Conservation (phyloP, 2,329 filamentous ascomycete genomes). For the Mycosphaerella sp. region DNA sequence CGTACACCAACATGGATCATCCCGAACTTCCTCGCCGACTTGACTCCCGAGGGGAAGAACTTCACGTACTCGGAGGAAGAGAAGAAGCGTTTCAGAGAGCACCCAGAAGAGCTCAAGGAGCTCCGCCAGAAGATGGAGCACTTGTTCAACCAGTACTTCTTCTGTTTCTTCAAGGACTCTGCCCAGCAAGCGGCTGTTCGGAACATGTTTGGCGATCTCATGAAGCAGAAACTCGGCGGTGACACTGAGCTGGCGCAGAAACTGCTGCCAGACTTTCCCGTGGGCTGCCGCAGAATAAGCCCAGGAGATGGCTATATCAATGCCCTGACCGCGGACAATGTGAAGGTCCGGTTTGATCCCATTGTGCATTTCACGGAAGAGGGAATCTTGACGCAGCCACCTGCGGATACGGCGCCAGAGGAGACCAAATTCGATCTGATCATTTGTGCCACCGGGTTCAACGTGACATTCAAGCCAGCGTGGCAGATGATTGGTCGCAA, state of each 20-base stretch:
- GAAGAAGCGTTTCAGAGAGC: conserved; percentile 10
- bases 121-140: conserved; percentile 13
- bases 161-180: conserved; percentile 9
- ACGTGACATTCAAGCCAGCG: conserved; percentile 33
- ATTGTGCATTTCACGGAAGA: conserved; percentile 11
- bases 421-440: conserved; percentile 40
- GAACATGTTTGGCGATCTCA: conserved; percentile 4
- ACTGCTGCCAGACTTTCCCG: conserved; percentile 13
- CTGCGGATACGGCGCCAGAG: conserved; percentile 6
- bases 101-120: conserved; percentile 11
- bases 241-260: conserved; percentile 7
- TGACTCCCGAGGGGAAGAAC: conserved; percentile 10
- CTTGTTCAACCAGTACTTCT: conserved; percentile 10
- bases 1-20: conserved; percentile 12
- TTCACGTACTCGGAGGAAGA: conserved; percentile 10
- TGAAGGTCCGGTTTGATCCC: conserved; percentile 8
- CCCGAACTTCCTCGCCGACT: conserved; percentile 8
- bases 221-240: conserved; percentile 10
- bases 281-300: conserved; percentile 16
- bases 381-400: conserved; percentile 10
- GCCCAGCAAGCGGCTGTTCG: conserved; percentile 1
- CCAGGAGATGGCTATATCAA: conserved; percentile 16
- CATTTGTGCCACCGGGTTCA: conserved; percentile 40
- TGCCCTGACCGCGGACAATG: conserved; percentile 13
- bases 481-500: conserved; percentile 36